Evolutionary conservation across 2,329 filamentous ascomycete genomes (phyloP).

Genomic region (Diplodia intermedia): DNA sequence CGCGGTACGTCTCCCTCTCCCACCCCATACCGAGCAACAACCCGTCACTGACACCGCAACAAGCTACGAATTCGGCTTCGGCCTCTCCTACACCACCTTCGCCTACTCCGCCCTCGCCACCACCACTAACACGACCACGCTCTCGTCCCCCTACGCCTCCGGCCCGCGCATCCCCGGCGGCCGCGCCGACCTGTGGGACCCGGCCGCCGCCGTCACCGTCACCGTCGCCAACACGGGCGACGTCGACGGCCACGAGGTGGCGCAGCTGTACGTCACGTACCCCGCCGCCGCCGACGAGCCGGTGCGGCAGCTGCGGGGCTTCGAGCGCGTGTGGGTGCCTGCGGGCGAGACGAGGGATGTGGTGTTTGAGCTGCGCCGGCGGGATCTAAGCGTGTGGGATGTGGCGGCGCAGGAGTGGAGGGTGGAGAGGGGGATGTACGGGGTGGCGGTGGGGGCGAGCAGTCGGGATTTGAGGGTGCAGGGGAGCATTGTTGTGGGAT

Average conservation of each 20-base stretch:
- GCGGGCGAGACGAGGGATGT: conserved; percentile 29
- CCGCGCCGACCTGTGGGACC: conserved; percentile 28
- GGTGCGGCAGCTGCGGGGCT: conserved; percentile 34
- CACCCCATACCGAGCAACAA: background rate
- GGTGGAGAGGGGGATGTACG: conserved; percentile 24
- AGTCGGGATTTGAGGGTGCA: conserved; percentile 19
- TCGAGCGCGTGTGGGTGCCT: conserved; percentile 33
- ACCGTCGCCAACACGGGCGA: conserved; percentile 35
- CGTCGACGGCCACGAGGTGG: conserved; percentile 34
- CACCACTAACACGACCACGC: conserved; percentile 39
- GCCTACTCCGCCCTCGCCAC: conserved; percentile 34
- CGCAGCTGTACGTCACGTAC: conserved; percentile 36
- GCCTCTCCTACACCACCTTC: conserved; percentile 33
- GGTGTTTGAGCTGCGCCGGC: conserved; percentile 30
- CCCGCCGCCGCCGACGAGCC: conserved; percentile 32
- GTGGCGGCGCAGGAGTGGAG: conserved; percentile 34
- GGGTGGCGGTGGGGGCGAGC: conserved; percentile 32
- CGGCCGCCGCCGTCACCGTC: conserved; percentile 10
- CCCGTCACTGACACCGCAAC: background rate
- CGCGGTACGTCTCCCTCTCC: conserved; percentile 34
- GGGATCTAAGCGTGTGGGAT: conserved; percentile 36
- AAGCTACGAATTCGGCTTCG: conserved; percentile 35
- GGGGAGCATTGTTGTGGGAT: background rate
- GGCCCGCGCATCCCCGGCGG: conserved; percentile 25
- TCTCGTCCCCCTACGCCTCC: conserved; percentile 35